These are phyloP conservation scores for Metschnikowia dekortorum DNA, from an alignment of 805 yeast species.

Conservation along the genomic window DNA sequence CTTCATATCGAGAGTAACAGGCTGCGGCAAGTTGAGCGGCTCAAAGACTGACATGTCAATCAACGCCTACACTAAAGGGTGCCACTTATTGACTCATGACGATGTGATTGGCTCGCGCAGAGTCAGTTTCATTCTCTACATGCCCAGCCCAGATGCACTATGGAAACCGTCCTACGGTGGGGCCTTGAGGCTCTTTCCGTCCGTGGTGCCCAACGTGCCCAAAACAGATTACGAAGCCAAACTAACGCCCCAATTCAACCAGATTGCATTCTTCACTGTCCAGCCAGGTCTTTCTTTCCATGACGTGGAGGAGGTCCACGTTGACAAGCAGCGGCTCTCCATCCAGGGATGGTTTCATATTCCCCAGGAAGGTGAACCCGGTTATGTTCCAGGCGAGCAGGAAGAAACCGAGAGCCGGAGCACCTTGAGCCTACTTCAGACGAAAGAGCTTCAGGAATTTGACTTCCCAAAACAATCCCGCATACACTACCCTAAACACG, in stretches of 20 bases:
- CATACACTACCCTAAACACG: slow-evolving; percentile 37
- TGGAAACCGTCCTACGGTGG: slow-evolving; percentile 97
- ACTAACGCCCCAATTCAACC: slow-evolving; percentile 90
- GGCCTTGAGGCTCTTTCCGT: slow-evolving; percentile 78
- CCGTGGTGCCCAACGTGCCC: slow-evolving; percentile 87
- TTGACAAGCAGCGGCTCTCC: slow-evolving; percentile 83
- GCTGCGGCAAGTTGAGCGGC: slow-evolving; percentile 89
- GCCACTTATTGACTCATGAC: slow-evolving; percentile 92
- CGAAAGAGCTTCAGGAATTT: slow-evolving; percentile 68
- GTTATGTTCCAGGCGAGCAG: slow-evolving; percentile 78
- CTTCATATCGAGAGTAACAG: slow-evolving; percentile 69
- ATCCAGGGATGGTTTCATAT: slow-evolving; percentile 99
- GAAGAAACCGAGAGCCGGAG: slow-evolving; percentile 69
- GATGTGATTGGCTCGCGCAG: slow-evolving; percentile 96
- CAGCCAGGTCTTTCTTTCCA: slow-evolving; percentile 97
- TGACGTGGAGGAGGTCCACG: slow-evolving; percentile 95
- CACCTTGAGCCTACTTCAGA: slow-evolving; percentile 75
- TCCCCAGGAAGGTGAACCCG: slow-evolving; percentile 90
- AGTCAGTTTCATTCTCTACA: slow-evolving; percentile 84
- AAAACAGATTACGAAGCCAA: slow-evolving; percentile 64
- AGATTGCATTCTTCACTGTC: slow-evolving; percentile 91
- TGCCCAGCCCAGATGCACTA: slow-evolving; percentile 84
- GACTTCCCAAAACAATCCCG: slow-evolving; percentile 73
- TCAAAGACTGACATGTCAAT: slow-evolving; percentile 86
- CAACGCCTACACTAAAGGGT: slow-evolving; percentile 86